Conservation (phyloP, 305 asterid genomes). For the Caryopteris hybrid region DNA sequence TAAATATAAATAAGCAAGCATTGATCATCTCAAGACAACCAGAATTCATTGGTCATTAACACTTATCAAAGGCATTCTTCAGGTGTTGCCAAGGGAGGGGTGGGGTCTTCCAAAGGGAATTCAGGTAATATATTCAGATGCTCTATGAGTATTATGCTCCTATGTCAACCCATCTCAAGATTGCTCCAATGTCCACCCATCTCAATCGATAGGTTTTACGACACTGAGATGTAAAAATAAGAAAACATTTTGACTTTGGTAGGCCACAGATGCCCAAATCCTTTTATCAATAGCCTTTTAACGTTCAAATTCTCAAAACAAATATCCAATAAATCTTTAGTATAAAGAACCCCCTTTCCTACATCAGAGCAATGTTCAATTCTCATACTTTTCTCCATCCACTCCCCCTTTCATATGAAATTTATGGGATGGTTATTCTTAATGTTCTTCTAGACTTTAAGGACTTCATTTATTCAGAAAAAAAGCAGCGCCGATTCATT, state of each 20-base stretch:
- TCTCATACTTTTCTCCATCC: neutral
- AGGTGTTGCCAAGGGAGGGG: neutral
- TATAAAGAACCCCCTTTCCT: neutral
- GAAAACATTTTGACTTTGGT: neutral
- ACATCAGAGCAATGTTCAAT: neutral
- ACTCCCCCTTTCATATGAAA: neutral
- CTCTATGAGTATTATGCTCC: neutral
- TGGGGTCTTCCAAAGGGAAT: neutral
- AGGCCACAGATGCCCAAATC: neutral
- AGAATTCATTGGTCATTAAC: no score
- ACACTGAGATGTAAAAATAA: neutral
- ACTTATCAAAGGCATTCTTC: neutral
- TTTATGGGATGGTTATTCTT: neutral
- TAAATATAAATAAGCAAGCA: conserved; percentile 1
- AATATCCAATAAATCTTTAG: neutral
- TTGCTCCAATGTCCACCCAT: neutral
- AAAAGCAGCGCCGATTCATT: neutral
- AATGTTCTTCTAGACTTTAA: neutral
- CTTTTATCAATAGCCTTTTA: neutral
- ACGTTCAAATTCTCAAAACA: neutral
- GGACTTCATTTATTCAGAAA: neutral
- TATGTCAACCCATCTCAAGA: neutral
- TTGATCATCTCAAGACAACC: neutral
- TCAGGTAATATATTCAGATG: neutral
- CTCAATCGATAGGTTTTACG: neutral